Percentiles rank a stretch among this genome's conserved stretches.
phyloP scores from a whole-genome alignment of 176 grass and related monocot species.

The Cocos nucifera region DNA sequence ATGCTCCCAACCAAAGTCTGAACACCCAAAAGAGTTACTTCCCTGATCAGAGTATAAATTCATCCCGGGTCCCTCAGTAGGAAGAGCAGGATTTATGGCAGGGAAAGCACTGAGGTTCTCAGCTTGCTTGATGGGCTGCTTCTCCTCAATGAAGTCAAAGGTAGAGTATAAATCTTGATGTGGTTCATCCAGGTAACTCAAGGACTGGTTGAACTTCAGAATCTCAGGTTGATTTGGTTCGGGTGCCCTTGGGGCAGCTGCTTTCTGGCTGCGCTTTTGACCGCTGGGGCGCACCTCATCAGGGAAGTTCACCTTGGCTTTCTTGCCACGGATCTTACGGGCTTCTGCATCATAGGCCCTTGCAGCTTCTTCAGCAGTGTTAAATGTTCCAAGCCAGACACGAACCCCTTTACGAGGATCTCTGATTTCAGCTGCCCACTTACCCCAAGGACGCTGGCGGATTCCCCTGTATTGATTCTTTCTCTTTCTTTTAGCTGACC shows the following conservation, averaged over 20 bases:
- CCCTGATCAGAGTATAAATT: slow-evolving; percentile 15
- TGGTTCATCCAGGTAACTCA: slow-evolving; percentile 20
- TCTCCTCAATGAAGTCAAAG: slow-evolving; percentile 30
- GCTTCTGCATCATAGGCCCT: slow-evolving; percentile 91
- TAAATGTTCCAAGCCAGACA: slow-evolving; percentile 96
- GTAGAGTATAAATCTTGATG: slow-evolving; percentile 22
- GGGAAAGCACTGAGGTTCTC: background rate
- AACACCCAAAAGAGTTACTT: slow-evolving; percentile 14
- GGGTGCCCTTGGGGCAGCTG: slow-evolving; percentile 19
- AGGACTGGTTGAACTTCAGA: slow-evolving; percentile 11
- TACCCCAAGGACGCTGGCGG: slow-evolving; percentile 94
- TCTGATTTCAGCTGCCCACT: slow-evolving; percentile 99
- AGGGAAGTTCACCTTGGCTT: slow-evolving; percentile 97
- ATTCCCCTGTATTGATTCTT: slow-evolving; percentile 93
- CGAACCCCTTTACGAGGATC: slow-evolving; percentile 89
- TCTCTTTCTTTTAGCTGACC: slow-evolving; percentile 64
- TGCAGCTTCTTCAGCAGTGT: slow-evolving; percentile 94
- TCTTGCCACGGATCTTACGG: slow-evolving; percentile 82
- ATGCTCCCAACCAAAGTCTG: slow-evolving; percentile 5
- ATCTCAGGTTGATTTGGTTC: slow-evolving; percentile 27
- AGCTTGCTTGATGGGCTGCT: slow-evolving; percentile 18
- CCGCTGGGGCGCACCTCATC: slow-evolving; percentile 30
- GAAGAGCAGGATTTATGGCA: background rate
- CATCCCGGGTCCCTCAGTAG: background rate
- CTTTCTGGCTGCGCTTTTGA: slow-evolving; percentile 25